phyloP scores from a whole-genome alignment of 257 asterid species.

The Lithospermum erythrorhizon region DNA sequence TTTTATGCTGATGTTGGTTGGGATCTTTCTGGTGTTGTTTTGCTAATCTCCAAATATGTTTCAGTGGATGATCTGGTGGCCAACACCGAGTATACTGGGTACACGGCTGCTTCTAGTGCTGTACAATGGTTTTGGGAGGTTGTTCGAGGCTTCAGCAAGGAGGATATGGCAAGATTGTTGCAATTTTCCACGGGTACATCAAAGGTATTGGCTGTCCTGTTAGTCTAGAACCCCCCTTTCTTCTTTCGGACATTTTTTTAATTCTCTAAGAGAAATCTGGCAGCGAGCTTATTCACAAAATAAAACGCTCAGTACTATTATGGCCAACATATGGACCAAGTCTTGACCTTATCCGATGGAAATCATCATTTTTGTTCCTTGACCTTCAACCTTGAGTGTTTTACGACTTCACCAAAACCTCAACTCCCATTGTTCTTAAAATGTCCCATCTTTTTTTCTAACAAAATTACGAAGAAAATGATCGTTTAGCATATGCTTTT shows the following conservation, averaged over 20 bases:
- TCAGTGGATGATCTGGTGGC: slow-evolving; percentile 92
- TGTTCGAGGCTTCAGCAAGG: slow-evolving; percentile 79
- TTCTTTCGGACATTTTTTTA: background rate
- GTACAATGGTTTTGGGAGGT: slow-evolving; percentile 98
- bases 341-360: background rate
- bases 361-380: too few relatives aligned
- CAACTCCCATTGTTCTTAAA: too few relatives aligned
- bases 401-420: background rate
- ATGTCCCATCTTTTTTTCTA: background rate
- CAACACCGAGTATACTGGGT: slow-evolving; percentile 86
- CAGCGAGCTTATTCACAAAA: background rate
- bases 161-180: slow-evolving; percentile 94
- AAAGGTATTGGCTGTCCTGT: slow-evolving; percentile 38
- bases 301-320: background rate
- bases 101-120: slow-evolving; percentile 64
- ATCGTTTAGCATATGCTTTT: too few relatives aligned
- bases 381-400: background rate
- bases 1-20: slow-evolving; percentile 1
- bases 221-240: background rate
- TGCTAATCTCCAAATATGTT: slow-evolving; percentile 18
- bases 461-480: too few relatives aligned
- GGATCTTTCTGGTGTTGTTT: background rate
- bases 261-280: background rate
- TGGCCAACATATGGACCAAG: background rate
- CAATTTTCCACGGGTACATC: slow-evolving; percentile 98